Conservation (phyloP, 441 rosid genomes). For the Erodium texanum region DNA sequence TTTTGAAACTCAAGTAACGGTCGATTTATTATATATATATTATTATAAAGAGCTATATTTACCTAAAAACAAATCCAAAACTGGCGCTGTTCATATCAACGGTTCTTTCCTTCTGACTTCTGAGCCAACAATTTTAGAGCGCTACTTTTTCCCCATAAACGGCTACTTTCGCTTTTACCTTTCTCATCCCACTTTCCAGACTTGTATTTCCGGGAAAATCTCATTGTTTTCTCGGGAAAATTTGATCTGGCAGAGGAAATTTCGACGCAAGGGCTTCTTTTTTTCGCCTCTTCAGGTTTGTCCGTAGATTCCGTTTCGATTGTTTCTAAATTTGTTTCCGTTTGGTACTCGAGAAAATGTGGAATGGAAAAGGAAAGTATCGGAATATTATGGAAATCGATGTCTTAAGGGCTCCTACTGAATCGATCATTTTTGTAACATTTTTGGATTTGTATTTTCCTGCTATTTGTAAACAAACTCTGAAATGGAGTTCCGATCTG, state of each 20-base stretch:
- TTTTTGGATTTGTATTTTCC: background rate
- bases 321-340: background rate
- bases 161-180: background rate
- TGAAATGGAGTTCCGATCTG: background rate
- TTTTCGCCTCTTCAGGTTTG: constrained; percentile 14
- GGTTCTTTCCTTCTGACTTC: no score
- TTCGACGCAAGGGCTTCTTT: background rate
- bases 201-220: background rate
- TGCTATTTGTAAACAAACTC: background rate
- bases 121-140: no score
- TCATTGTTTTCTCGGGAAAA: background rate
- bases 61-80: background rate
- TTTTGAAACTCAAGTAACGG: background rate
- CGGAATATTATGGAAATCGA: background rate
- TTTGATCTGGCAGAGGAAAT: background rate
- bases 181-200: background rate
- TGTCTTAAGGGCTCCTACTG: background rate
- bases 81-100: background rate
- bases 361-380: background rate
- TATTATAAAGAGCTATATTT: no score
- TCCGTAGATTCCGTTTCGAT: constrained; percentile 12
- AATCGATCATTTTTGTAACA: no score
- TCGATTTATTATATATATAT: no score
- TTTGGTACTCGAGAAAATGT: constrained; percentile 12
- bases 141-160: background rate